Conservation (phyloP, 352 stramenopile species). For the Globisporangium megalacanthum region DNA sequence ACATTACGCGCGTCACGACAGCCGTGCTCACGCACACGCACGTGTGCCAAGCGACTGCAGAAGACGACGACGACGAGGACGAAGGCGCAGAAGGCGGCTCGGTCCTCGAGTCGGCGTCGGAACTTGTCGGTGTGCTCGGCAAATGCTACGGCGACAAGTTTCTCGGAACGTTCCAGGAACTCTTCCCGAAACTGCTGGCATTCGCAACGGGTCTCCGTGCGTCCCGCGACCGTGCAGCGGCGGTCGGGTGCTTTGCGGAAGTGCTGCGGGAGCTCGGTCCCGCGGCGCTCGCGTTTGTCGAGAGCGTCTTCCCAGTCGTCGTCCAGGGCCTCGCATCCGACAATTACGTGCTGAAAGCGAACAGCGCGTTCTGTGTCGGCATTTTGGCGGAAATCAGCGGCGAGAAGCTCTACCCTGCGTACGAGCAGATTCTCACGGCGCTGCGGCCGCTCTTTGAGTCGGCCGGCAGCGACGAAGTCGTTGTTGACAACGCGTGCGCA, state of each 20-base stretch:
- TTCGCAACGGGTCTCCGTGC: slow-evolving; percentile 91
- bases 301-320: slow-evolving; percentile 88
- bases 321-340: slow-evolving; percentile 88
- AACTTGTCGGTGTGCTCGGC: slow-evolving; percentile 91
- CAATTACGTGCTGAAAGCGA: slow-evolving; percentile 92
- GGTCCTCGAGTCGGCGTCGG: slow-evolving; percentile 90
- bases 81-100: slow-evolving; percentile 91
- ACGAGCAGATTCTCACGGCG: slow-evolving; percentile 89
- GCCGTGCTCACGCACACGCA: slow-evolving; percentile 87
- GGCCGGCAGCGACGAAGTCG: slow-evolving; percentile 80
- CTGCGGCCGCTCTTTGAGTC: slow-evolving; percentile 90
- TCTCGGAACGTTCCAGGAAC: slow-evolving; percentile 83
- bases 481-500: slow-evolving; percentile 91
- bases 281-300: slow-evolving; percentile 78
- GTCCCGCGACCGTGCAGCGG: slow-evolving; percentile 90
- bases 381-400: slow-evolving; percentile 87
- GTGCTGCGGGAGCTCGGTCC: slow-evolving; percentile 89
- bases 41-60: slow-evolving; percentile 84
- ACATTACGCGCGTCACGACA: slow-evolving; percentile 82
- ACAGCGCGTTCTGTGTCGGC: slow-evolving; percentile 94
- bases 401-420: slow-evolving; percentile 71
- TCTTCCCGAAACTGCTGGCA: slow-evolving; percentile 87
- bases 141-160: slow-evolving; percentile 94
- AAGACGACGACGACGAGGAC: slow-evolving; percentile 89
- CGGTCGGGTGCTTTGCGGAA: slow-evolving; percentile 94